Evolutionary conservation across 2,329 filamentous ascomycete genomes (phyloP).

Genomic region (Aspergillus udagawae): DNA sequence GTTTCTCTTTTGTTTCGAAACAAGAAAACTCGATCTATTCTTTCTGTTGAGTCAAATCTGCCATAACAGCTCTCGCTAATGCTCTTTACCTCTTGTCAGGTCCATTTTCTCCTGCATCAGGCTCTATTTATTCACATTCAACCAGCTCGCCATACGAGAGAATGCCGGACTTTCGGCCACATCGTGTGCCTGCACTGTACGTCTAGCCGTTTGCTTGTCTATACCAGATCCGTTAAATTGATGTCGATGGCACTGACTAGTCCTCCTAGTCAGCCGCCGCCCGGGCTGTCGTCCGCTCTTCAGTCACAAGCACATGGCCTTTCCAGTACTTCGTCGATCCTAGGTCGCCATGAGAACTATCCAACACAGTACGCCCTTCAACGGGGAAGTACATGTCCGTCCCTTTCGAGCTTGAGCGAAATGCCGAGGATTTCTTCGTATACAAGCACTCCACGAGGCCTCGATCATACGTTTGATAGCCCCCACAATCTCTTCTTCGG

Average conservation of each 20-base stretch:
- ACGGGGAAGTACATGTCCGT: slow-evolving; percentile 25
- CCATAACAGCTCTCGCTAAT: background rate
- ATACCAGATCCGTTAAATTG: slow-evolving; percentile 5
- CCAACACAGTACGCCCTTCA: slow-evolving; percentile 31
- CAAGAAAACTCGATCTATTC: background rate
- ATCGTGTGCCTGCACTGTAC: slow-evolving; percentile 39
- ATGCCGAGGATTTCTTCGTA: slow-evolving; percentile 32
- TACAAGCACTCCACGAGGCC: slow-evolving; percentile 26
- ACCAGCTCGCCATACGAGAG: slow-evolving; percentile 33
- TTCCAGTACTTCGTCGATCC: slow-evolving; percentile 24
- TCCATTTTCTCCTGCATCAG: slow-evolving; percentile 29
- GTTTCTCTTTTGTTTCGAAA: slow-evolving; percentile 13
- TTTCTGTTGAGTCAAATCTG: slow-evolving; percentile 13
- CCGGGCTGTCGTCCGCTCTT: slow-evolving; percentile 42
- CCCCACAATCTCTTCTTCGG: slow-evolving; percentile 28
- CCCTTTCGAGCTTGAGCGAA: slow-evolving; percentile 30
- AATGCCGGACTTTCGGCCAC: slow-evolving; percentile 34
- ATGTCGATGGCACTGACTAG: slow-evolving; percentile 10
- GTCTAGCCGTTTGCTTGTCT: slow-evolving; percentile 9
- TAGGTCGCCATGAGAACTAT: slow-evolving; percentile 40
- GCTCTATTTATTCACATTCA: slow-evolving; percentile 32
- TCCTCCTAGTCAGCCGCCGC: slow-evolving; percentile 42
- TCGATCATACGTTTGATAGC: slow-evolving; percentile 31
- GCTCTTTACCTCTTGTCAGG: slow-evolving; percentile 20
- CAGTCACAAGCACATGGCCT: slow-evolving; percentile 28